These are phyloP conservation scores for Fusarium gaditjirri DNA, from an alignment of 2,329 filamentous ascomycete species.

Conservation along the genomic window DNA sequence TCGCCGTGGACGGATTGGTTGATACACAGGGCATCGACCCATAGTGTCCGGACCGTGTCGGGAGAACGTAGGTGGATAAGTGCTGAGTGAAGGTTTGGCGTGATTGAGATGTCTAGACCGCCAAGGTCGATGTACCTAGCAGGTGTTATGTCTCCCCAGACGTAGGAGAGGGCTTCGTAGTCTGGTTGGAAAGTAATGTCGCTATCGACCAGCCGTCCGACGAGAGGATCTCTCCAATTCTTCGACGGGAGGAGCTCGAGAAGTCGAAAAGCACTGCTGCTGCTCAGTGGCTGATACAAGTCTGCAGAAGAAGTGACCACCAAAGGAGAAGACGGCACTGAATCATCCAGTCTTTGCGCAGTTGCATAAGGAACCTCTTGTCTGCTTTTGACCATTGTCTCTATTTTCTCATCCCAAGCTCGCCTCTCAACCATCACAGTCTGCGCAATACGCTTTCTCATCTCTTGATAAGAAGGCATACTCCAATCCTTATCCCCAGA, in stretches of 20 bases:
- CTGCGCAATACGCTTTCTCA: accelerated
- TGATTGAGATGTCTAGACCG: neutral
- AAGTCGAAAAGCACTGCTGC: conserved; percentile 13
- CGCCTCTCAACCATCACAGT: neutral
- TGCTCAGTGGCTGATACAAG: neutral
- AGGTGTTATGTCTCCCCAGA: conserved; percentile 9
- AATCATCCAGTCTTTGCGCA: accelerated
- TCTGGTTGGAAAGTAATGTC: conserved; percentile 21
- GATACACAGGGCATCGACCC: conserved; percentile 18
- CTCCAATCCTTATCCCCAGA: neutral
- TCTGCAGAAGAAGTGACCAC: accelerated
- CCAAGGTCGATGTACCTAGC: neutral
- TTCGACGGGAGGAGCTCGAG: neutral
- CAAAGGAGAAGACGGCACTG: accelerated
- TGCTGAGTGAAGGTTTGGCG: conserved; percentile 10
- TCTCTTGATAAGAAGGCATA: neutral
- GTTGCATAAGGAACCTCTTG: neutral
- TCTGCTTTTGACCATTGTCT: neutral
- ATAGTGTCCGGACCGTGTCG: neutral
- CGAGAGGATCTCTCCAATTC: neutral
- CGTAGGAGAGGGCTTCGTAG: conserved; percentile 23
- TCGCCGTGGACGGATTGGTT: conserved; percentile 14
- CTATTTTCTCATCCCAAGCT: neutral
- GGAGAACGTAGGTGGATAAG: neutral
- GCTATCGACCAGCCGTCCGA: neutral